These are phyloP conservation scores for Phanerochaete sordida DNA, from an alignment of 768 basidiomycete species.

Conservation along the genomic window DNA sequence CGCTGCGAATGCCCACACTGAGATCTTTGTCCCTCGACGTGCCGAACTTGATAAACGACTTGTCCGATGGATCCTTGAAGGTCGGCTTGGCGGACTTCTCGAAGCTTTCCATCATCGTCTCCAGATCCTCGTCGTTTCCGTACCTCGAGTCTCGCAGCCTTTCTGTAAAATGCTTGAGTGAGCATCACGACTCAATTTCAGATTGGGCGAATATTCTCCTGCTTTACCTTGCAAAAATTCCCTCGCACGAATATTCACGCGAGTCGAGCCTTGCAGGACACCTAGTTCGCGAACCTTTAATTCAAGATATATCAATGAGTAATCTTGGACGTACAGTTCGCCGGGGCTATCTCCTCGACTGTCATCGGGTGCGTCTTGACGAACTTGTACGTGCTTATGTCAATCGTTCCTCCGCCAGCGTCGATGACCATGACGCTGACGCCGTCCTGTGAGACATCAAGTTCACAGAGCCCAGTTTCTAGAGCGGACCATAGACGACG, in stretches of 20 bases:
- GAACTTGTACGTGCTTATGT: slow-evolving; percentile 36
- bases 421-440: slow-evolving; percentile 45
- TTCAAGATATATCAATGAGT: neutral
- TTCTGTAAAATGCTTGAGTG: slow-evolving; percentile 7
- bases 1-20: slow-evolving; percentile 34
- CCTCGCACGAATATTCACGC: slow-evolving; percentile 34
- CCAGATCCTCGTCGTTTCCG: slow-evolving; percentile 24
- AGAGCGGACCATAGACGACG: neutral
- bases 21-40: slow-evolving; percentile 35
- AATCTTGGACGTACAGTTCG: slow-evolving; percentile 27
- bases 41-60: slow-evolving; percentile 40
- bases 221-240: slow-evolving; percentile 27
- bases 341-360: slow-evolving; percentile 36
- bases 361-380: neutral
- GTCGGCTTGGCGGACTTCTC: slow-evolving; percentile 39
- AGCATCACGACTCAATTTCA: too few relatives aligned
- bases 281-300: slow-evolving; percentile 22
- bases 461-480: neutral
- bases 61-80: slow-evolving; percentile 35
- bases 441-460: slow-evolving; percentile 14
- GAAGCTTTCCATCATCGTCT: slow-evolving; percentile 33
- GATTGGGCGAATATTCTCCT: neutral
- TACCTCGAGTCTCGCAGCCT: slow-evolving; percentile 2
- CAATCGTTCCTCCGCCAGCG: slow-evolving; percentile 45
- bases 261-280: slow-evolving; percentile 37